These are phyloP conservation scores for Penicillium oxalicum DNA, from an alignment of 2,329 filamentous ascomycete genomes.

Conservation along the genomic window DNA sequence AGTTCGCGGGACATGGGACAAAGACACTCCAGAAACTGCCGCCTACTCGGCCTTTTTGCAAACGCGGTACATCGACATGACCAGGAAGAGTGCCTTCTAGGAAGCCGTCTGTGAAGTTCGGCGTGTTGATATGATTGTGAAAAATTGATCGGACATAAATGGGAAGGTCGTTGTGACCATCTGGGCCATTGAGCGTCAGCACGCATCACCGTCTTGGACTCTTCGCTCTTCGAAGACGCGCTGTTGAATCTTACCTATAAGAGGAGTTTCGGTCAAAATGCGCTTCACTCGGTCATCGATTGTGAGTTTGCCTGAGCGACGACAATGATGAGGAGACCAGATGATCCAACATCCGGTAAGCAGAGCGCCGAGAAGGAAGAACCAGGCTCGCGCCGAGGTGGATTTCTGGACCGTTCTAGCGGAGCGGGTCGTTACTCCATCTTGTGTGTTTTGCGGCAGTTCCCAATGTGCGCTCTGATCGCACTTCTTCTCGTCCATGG, in stretches of 20 bases:
- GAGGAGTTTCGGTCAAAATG: conserved; percentile 43
- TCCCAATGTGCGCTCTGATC: background rate
- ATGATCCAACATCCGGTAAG: conserved; percentile 13
- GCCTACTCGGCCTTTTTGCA: conserved; percentile 60
- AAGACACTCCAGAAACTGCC: conserved; percentile 94
- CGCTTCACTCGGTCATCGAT: conserved; percentile 38
- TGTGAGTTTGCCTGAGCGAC: conserved; percentile 9
- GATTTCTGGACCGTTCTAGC: background rate
- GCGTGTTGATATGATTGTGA: conserved; percentile 70
- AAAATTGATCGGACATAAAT: conserved; percentile 62
- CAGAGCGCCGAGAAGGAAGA: conserved; percentile 8
- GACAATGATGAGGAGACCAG: conserved; percentile 5
- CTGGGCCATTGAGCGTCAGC: conserved; percentile 39
- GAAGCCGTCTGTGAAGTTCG: conserved; percentile 69
- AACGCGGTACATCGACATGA: conserved; percentile 74
- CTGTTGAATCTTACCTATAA: conserved; percentile 38
- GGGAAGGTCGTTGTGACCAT: conserved; percentile 85
- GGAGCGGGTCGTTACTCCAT: background rate
- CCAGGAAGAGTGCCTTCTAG: conserved; percentile 59
- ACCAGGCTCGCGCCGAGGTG: conserved; percentile 4
- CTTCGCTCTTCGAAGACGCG: too few species aligned
- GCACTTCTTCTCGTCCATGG: conserved; percentile 3
- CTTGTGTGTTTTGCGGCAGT: background rate
- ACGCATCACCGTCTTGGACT: too few species aligned
- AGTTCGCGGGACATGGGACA: conserved; percentile 67